These are phyloP conservation scores for Pestalotiopsis sp. DNA, from an alignment of 2,329 filamentous ascomycete genomes.

Conservation along the genomic window DNA sequence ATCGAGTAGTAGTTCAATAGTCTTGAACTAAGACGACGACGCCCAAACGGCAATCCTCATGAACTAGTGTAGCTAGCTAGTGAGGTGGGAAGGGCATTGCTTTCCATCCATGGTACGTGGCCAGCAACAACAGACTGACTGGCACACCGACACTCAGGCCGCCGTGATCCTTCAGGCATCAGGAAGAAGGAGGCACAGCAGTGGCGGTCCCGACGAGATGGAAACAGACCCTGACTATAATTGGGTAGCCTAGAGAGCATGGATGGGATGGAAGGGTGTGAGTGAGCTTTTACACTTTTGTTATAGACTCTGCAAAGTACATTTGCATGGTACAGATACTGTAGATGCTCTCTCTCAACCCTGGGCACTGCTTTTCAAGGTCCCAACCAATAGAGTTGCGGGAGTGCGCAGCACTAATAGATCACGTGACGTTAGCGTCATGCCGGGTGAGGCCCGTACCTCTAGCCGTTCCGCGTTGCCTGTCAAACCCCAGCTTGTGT, in stretches of 20 bases:
- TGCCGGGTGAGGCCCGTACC: conserved; percentile 11
- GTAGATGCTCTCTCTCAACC: not conserved
- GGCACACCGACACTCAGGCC: not conserved
- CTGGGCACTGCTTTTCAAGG: not conserved
- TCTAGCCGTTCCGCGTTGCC: conserved; percentile 1
- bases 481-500: not conserved
- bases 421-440: conserved; percentile 8
- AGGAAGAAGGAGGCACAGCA: not conserved
- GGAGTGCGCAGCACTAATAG: not conserved
- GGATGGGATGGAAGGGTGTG: not conserved
- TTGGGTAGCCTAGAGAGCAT: not conserved
- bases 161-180: not conserved
- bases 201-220: not conserved
- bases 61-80: not conserved
- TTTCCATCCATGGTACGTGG: no score
- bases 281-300: not conserved
- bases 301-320: no score
- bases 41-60: not conserved
- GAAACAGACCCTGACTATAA: not conserved
- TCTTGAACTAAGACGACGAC: not conserved
- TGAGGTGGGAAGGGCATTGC: no score
- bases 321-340: not conserved
- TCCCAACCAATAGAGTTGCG: not conserved
- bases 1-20: not conserved
- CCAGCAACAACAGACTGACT: no score